Conservation (phyloP, 2,329 filamentous ascomycete genomes). For the Helicocarpus griseus region DNA sequence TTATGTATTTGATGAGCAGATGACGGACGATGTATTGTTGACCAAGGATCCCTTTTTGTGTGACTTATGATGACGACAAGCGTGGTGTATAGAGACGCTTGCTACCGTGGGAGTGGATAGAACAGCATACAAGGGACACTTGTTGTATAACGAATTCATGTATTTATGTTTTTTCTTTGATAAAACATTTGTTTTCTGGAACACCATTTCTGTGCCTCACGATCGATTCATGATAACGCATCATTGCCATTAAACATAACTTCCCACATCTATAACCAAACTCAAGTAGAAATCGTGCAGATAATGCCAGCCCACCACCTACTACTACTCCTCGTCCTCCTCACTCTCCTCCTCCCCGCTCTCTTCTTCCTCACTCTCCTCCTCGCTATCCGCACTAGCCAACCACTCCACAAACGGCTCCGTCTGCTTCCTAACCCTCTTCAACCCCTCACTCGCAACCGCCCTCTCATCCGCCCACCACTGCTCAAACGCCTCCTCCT, state of each 20-base stretch:
- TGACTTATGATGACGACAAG: too few species aligned
- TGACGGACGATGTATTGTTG: not conserved
- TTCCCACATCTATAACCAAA: not conserved
- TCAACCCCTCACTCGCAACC: constrained; percentile 58
- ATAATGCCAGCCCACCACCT: not conserved
- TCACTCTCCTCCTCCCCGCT: constrained; percentile 37
- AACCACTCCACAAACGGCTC: constrained; percentile 74
- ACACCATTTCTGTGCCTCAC: too few species aligned
- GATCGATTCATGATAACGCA: not conserved
- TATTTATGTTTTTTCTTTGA: too few species aligned
- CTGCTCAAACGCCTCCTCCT: constrained; percentile 75
- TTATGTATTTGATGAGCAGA: not conserved
- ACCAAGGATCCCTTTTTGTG: too few species aligned
- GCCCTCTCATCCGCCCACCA: constrained; percentile 80
- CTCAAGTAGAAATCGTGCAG: not conserved
- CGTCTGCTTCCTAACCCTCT: constrained; percentile 61
- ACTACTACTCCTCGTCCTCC: constrained; percentile 6
- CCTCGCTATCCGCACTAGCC: constrained; percentile 62
- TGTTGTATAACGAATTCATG: too few species aligned
- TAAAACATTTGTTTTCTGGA: too few species aligned
- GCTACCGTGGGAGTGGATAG: too few species aligned
- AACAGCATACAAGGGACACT: not conserved
- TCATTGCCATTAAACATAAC: not conserved
- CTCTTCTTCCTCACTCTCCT: constrained; percentile 54
- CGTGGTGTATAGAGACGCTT: too few species aligned